Evolutionary conservation across 192 early-diverging fungal species (phyloP), one percentile per base, ranked within the genome.

Genomic region (Coemansia sp.): DNA sequence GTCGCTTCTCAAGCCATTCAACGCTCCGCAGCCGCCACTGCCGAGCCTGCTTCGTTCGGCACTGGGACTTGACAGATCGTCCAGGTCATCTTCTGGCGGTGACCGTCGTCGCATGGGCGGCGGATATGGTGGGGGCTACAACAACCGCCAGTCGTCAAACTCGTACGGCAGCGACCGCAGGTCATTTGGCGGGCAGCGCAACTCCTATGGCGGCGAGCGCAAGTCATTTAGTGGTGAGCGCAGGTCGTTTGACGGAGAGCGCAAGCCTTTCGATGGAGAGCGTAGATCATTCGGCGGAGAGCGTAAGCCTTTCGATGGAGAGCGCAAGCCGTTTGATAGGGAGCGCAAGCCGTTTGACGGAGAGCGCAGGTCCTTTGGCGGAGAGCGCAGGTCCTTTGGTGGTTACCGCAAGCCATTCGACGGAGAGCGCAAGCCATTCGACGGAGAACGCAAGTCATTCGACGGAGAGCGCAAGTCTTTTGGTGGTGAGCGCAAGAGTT

Each of bases 1-100:
- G 10, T 32, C 54, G 19, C 27, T 73, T 40, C 64, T 76, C 11
- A 24, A 51, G 45, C 56, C 68, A 12, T 82, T 86, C 53, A 68
- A 77, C 11, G 22, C 59, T 11, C 46, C 60, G 17, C 29, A 61
- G 36, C 76, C 71, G 1, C 47, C 41, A 12, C 60, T 79, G 19
- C 60, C 76, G 3, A 31, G 62, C 5, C 12, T 41, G 27, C 66
- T 79, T 20, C 47, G 37, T 17, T n/a, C 39, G n/a, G 10, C 25
- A 11, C 17, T 74, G 19, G 32, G 38, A 15, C 4, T 60, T 10
- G 35, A 60, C 9, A 35, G 51, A 27, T 54, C 51, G 15, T 54
- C 51, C 5, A 35, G 51, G 27, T 54, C 51, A 5, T 54, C 51
- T 6, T 36, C 31, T n/a, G 41, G 19, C 31, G 27, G 29, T 24